Evolutionary conservation across 352 stramenopile species (phyloP).

Genomic region (Phytophthora lateralis): DNA sequence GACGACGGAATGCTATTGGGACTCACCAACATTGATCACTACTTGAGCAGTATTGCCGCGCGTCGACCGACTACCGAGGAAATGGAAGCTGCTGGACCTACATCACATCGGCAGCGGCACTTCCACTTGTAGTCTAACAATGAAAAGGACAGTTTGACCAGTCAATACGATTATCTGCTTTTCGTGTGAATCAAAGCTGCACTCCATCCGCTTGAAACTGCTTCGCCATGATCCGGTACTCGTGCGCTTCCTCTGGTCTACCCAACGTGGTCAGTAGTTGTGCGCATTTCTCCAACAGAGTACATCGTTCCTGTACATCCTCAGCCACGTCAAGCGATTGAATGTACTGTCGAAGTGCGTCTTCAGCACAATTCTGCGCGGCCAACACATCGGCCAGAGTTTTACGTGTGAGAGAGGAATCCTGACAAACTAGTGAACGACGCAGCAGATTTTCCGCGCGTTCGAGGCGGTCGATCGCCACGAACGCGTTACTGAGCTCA

Average conservation of each 20-base stretch:
- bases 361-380: constrained; percentile 81
- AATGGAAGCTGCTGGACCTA: constrained; percentile 1
- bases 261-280: constrained; percentile 73
- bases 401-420: constrained; percentile 81
- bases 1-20: constrained; percentile 75
- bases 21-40: constrained; percentile 62
- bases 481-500: constrained; percentile 83
- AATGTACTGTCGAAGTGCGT: constrained; percentile 72
- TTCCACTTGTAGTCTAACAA: constrained; percentile 18
- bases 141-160: background rate
- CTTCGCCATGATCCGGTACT: constrained; percentile 67
- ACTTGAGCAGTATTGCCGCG: constrained; percentile 47
- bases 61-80: constrained; percentile 6
- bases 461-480: constrained; percentile 79
- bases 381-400: constrained; percentile 78
- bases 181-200: constrained; percentile 11
- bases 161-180: constrained; percentile 18
- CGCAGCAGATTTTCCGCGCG: constrained; percentile 71
- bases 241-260: constrained; percentile 64
- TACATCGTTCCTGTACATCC: constrained; percentile 45
- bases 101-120: constrained; percentile 6
- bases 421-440: constrained; percentile 64
- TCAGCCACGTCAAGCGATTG: constrained; percentile 52
- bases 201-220: constrained; percentile 40
- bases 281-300: constrained; percentile 66